A percentile compares a stretch with the other conserved stretches of the same genome.
These are phyloP conservation scores for Pyrenochaeta sp. DNA, from an alignment of 2,329 filamentous ascomycete species.

Conservation along the genomic window DNA sequence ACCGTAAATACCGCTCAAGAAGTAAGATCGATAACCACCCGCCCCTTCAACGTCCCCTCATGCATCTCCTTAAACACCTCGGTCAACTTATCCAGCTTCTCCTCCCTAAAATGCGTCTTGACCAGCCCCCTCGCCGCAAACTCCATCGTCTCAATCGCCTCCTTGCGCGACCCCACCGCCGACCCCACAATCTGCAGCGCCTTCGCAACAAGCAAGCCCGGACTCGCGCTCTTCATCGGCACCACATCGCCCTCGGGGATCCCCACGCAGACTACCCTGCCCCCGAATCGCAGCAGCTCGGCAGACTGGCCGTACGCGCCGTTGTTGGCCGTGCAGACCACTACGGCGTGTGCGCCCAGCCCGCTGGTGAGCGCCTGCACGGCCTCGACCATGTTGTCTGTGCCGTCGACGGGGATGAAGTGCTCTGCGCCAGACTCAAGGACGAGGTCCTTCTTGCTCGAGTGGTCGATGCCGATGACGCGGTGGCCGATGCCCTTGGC, in stretches of 20 bases:
- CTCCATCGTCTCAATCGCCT: conserved; percentile 59
- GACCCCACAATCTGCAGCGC: conserved; percentile 54
- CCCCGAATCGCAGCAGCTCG: conserved; percentile 54
- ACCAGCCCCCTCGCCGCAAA: conserved; percentile 53
- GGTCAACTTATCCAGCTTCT: conserved; percentile 58
- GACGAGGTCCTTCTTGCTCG: conserved; percentile 68
- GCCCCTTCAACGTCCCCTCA: conserved; percentile 52
- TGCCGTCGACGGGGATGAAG: conserved; percentile 69
- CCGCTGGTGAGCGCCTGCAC: conserved; percentile 65
- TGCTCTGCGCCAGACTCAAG: conserved; percentile 69
- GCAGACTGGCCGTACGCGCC: conserved; percentile 53
- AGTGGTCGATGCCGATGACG: conserved; percentile 71
- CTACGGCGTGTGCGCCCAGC: conserved; percentile 66
- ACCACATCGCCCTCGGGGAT: conserved; percentile 57
- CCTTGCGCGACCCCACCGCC: conserved; percentile 56
- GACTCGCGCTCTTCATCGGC: conserved; percentile 52
- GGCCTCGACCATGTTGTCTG: conserved; percentile 59
- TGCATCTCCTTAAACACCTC: conserved; percentile 57
- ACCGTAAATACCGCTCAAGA: too few relatives aligned
- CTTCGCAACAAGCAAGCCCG: conserved; percentile 52
- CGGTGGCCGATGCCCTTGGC: conserved; percentile 67
- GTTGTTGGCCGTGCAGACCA: conserved; percentile 62
- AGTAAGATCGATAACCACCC: conserved; percentile 59
- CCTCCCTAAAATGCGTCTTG: conserved; percentile 56
- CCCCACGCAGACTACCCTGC: conserved; percentile 56